These are phyloP conservation scores for Bipolaris cookei DNA, from an alignment of 2,329 filamentous ascomycete species.

Conservation along the genomic window DNA sequence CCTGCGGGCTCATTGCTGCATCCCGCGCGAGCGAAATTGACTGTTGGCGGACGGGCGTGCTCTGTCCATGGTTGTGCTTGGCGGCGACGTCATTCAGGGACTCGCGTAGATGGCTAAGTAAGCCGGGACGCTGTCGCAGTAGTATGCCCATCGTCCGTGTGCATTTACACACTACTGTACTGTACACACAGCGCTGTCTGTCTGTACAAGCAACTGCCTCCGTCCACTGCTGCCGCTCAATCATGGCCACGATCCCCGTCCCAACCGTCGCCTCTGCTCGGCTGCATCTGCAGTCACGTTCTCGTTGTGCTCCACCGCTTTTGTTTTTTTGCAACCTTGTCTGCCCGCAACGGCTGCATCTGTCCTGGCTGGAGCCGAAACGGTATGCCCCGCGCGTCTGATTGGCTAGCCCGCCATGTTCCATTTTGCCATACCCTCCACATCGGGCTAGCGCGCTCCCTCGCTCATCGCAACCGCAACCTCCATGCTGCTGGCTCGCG, in stretches of 20 bases:
- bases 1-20: constrained; percentile 8
- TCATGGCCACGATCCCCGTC: neutral
- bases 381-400: constrained; percentile 8
- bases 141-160: too few relatives aligned
- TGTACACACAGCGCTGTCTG: too few relatives aligned
- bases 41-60: constrained; percentile 10
- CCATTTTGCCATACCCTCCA: neutral
- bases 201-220: too few relatives aligned
- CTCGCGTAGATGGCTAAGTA: constrained; percentile 3
- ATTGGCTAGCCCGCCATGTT: constrained; percentile 8
- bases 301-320: neutral
- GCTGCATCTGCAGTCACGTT: neutral
- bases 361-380: neutral
- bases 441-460: neutral
- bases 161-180: too few relatives aligned
- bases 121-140: neutral
- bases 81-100: constrained; percentile 19
- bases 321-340: neutral
- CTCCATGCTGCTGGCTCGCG: neutral
- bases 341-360: neutral
- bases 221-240: neutral
- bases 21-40: constrained; percentile 17
- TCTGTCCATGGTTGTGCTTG: constrained; percentile 6
- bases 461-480: neutral
- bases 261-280: neutral